These are phyloP conservation scores for Gillenia trifoliata DNA, from an alignment of 306 rosid genomes.

Conservation along the genomic window DNA sequence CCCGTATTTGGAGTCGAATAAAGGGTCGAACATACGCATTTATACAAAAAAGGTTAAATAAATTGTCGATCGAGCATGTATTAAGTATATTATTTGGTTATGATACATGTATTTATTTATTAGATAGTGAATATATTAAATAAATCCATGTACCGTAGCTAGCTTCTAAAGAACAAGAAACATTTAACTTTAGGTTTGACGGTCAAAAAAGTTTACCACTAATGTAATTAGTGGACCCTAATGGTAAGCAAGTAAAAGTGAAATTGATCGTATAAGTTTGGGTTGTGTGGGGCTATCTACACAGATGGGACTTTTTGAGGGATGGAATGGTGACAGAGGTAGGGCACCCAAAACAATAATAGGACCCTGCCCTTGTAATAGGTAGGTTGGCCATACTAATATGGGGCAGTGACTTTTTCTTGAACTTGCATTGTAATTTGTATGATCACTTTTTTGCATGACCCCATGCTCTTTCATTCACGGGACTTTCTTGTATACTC, in stretches of 20 bases:
- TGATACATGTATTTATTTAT: too few relatives aligned
- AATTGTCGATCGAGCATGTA: too few relatives aligned
- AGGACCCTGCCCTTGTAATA: conserved; percentile 1
- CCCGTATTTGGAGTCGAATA: too few relatives aligned
- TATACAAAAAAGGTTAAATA: too few relatives aligned
- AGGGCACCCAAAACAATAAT: conserved; percentile 45
- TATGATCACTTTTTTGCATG: not conserved
- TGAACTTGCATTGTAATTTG: conserved; percentile 8
- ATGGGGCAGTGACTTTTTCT: conserved; percentile 11
- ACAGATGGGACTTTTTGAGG: conserved; percentile 29
- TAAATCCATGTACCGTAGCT: not conserved
- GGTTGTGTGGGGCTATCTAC: conserved; percentile 35
- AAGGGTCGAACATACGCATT: too few relatives aligned
- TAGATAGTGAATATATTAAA: too few relatives aligned
- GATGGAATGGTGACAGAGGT: conserved; percentile 63
- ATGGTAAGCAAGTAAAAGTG: not conserved
- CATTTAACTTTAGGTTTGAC: too few relatives aligned
- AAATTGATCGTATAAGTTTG: conserved; percentile 10
- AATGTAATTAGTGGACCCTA: not conserved
- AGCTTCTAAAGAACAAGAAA: too few relatives aligned
- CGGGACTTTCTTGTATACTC: too few relatives aligned
- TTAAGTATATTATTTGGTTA: too few relatives aligned
- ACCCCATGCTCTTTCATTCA: not conserved
- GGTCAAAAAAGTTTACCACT: not conserved
- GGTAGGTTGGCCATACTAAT: conserved; percentile 22